phyloP scores from a whole-genome alignment of 805 yeast species.

The Saccharomycopsis schoenii region DNA sequence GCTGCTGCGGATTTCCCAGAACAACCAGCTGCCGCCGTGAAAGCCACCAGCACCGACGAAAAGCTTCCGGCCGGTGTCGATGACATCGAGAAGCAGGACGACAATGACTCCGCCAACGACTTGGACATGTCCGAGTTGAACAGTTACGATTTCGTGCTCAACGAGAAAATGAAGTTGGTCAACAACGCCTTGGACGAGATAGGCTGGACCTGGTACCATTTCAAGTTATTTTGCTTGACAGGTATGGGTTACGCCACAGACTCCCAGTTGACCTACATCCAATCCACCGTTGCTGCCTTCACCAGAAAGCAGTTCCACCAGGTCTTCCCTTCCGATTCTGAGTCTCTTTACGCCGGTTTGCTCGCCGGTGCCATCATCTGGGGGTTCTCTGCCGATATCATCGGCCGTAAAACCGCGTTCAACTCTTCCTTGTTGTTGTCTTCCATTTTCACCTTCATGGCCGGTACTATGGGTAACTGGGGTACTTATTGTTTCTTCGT shows the following conservation, averaged over 20 bases:
- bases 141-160: conserved; percentile 28
- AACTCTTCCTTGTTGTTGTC: conserved; percentile 38
- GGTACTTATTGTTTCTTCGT: conserved; percentile 42
- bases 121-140: conserved; percentile 14
- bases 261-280: conserved; percentile 40
- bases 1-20: background rate
- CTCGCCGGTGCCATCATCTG: conserved; percentile 44
- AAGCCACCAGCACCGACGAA: background rate
- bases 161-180: conserved; percentile 32
- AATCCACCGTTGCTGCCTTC: conserved; percentile 36
- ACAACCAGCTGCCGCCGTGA: background rate
- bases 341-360: conserved; percentile 41
- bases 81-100: background rate
- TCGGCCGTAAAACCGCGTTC: conserved; percentile 45
- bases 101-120: background rate
- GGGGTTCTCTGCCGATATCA: conserved; percentile 47
- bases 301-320: conserved; percentile 39
- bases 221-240: conserved; percentile 38
- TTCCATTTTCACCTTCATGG: conserved; percentile 41
- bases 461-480: conserved; percentile 42
- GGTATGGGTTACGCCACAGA: conserved; percentile 52
- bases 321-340: conserved; percentile 35
- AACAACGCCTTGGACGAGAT: conserved; percentile 48
- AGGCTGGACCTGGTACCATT: conserved; percentile 49
- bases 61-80: background rate